Evolutionary conservation across 176 grass and related monocot genomes (phyloP).

Genomic region (Chrysopogon serrulatus): DNA sequence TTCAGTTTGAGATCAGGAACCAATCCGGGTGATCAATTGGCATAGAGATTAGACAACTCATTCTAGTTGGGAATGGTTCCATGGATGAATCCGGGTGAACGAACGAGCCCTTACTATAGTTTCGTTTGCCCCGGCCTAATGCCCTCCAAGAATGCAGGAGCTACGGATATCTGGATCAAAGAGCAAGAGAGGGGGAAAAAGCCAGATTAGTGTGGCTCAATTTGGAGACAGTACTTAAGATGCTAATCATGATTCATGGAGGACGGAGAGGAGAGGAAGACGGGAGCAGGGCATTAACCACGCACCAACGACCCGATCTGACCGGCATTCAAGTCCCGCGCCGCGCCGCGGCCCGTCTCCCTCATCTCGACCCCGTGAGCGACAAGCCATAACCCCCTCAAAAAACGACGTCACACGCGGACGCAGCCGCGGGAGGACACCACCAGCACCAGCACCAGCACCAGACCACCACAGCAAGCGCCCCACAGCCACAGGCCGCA

Average conservation of each 20-base stretch:
- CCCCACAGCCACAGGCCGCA: not conserved
- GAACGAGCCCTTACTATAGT: not conserved
- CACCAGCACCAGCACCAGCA: not conserved
- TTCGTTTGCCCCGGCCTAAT: not conserved
- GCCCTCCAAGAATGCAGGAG: not conserved
- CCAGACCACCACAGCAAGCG: not conserved
- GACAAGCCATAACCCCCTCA: conserved; percentile 19
- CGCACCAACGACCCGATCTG: conserved; percentile 35
- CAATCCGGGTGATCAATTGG: too few species aligned
- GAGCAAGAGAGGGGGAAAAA: not conserved
- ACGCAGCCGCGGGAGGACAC: not conserved
- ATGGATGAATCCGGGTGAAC: too few species aligned
- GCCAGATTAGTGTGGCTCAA: not conserved
- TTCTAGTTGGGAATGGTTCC: too few species aligned
- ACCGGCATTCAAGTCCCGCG: conserved; percentile 42
- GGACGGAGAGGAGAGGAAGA: not conserved
- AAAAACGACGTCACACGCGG: conserved; percentile 14
- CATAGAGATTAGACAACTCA: too few species aligned
- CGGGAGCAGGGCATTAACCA: conserved; percentile 25
- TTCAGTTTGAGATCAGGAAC: too few species aligned
- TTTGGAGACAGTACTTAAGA: not conserved
- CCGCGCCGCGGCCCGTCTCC: not conserved
- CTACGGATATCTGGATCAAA: not conserved
- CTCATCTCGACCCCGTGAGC: conserved; percentile 28
- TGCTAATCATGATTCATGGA: not conserved